Evolutionary conservation across 2,329 filamentous ascomycete genomes (phyloP), one percentile per base, ranked within the genome.

Genomic region (Microcyclospora tardicrescens): DNA sequence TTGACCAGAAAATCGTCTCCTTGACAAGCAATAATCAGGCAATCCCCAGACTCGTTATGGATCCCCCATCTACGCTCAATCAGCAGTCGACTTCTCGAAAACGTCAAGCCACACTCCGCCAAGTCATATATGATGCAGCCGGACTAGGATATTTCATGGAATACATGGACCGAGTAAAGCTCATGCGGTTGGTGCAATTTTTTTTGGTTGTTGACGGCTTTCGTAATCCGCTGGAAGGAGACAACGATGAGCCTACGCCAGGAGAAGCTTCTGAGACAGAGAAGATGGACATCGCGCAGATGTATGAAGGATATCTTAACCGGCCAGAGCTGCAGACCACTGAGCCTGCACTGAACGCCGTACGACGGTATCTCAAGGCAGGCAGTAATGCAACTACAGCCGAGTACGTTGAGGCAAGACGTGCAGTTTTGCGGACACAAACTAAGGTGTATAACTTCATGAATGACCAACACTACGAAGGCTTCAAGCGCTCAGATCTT

Each of bases 111-210:
- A 79, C 83, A 1, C 67, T 96, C 2, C 75, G 79, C 10, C 86
- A 96, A 47, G 71, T 98, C n/a, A 69, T 98, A 41, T 81, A 87
- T 49, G 86, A 93, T 59, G 76, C 91, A 2, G 82, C 89, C 1
- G 89, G 85, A 0, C 69, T 98, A 8, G 96, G 91, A 2, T 98
- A 94, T 58, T 96, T 98, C 64, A 98, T 98, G 91, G 91, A 98
- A 58, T 96, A 86, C 55, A 98, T 98, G 91, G 91, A 98, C 58
- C 79, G 91, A 32, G 82, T 87, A 56, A 72, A 74, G 12, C 69
- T 89, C 16, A 89, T 96, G 80, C 74, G 82, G 11, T 66, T 95
- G 34, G 87, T 98, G 5, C 91, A 98, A 54, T 98, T 96, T 60
- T 98, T 89, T 86, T 79, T 98, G 31, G 91, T 96, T 2, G 91